phyloP scores from a whole-genome alignment of 2,329 filamentous ascomycete species.

The Fusarium chlamydosporum region DNA sequence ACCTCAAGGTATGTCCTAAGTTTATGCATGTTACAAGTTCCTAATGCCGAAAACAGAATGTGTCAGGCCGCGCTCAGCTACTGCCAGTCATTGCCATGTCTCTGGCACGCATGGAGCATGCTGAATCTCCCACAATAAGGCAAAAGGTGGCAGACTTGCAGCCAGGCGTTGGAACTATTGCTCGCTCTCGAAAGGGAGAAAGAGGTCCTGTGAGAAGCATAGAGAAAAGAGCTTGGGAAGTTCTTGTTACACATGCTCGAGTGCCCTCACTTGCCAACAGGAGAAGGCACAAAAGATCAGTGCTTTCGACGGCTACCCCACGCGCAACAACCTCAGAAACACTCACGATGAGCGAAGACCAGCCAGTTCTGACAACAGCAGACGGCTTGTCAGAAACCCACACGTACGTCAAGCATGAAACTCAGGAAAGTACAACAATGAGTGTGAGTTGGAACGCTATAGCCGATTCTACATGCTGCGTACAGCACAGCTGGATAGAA shows the following conservation, averaged over 20 bases:
- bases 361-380: neutral
- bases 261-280: conserved; percentile 22
- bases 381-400: neutral
- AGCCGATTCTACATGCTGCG: neutral
- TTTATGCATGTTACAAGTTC: no score
- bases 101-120: conserved; percentile 53
- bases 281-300: conserved; percentile 2
- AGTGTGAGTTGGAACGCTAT: conserved; percentile 31
- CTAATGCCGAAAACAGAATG: conserved; percentile 42
- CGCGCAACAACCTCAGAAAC: neutral
- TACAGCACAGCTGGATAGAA: neutral
- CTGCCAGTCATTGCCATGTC: conserved; percentile 52
- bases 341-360: neutral
- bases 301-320: neutral
- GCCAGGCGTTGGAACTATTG: neutral
- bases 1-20: conserved; percentile 52
- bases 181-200: neutral
- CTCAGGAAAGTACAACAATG: conserved; percentile 10
- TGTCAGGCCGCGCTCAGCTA: conserved; percentile 49
- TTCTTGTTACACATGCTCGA: conserved; percentile 43
- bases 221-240: conserved; percentile 46
- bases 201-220: conserved; percentile 17
- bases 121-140: conserved; percentile 55
- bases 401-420: neutral
- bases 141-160: conserved; percentile 46